Evolutionary conservation across 768 basidiomycete genomes (phyloP).

Genomic region (Lactarius vividus): DNA sequence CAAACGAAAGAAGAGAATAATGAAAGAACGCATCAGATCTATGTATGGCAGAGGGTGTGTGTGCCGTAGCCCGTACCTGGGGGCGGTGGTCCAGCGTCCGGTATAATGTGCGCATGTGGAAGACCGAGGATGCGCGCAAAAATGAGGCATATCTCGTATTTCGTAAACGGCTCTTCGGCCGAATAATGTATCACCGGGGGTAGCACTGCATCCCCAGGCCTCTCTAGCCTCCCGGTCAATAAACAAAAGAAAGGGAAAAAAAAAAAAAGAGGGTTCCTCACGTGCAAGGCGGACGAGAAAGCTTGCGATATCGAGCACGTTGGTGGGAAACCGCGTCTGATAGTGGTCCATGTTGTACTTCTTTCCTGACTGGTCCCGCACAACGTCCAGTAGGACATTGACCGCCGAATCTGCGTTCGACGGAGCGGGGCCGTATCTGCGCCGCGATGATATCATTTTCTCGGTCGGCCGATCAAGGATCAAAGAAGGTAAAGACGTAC

Average conservation of each 20-base stretch:
- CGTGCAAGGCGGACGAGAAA: constrained; percentile 78
- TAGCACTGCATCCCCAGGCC: constrained; percentile 39
- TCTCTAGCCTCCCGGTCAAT: constrained; percentile 32
- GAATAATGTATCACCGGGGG: constrained; percentile 87
- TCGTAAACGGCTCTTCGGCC: constrained; percentile 77
- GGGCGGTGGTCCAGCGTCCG: constrained; percentile 62
- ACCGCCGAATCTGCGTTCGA: constrained; percentile 87
- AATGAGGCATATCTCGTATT: constrained; percentile 87
- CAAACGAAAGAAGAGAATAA: constrained; percentile 13
- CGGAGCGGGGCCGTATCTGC: constrained; percentile 82
- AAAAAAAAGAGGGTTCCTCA: constrained; percentile 35
- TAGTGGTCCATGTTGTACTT: constrained; percentile 95
- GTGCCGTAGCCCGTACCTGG: constrained; percentile 16
- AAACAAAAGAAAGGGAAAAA: not conserved
- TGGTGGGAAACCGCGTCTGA: constrained; percentile 90
- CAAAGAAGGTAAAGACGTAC: constrained; percentile 42
- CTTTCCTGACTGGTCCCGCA: constrained; percentile 84
- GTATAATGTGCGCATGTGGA: constrained; percentile 70
- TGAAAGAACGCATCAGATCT: not conserved
- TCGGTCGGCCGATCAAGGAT: not conserved
- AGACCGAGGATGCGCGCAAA: constrained; percentile 70
- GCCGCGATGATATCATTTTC: not conserved
- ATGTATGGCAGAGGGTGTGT: not conserved
- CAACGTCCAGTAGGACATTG: constrained; percentile 84
- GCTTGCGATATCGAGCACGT: constrained; percentile 79